Evolutionary conservation across 2,329 filamentous ascomycete genomes (phyloP).

Genomic region (Beauveria varroae): DNA sequence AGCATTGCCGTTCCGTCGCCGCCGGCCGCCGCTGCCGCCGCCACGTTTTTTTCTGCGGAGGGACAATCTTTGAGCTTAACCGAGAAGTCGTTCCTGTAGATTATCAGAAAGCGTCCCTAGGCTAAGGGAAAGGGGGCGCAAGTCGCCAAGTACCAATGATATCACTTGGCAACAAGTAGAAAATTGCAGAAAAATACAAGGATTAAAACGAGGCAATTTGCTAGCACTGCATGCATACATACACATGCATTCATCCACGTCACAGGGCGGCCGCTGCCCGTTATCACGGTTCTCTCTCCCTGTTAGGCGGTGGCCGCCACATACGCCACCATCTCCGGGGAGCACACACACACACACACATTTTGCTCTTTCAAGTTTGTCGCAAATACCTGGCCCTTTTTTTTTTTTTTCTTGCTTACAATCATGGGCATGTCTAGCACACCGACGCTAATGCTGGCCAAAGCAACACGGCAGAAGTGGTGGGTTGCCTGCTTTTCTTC

Average conservation of each 20-base stretch:
- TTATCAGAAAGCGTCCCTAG: background rate
- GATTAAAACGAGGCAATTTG: background rate
- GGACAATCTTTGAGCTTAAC: slow-evolving; percentile 5
- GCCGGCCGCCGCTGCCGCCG: too few relatives aligned
- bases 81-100: slow-evolving; percentile 9
- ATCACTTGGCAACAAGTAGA: background rate
- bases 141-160: background rate
- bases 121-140: background rate
- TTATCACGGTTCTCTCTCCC: background rate
- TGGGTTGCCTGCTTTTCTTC: too few relatives aligned
- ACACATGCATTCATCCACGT: background rate
- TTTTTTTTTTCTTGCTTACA: background rate
- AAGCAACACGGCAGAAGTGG: background rate
- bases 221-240: background rate
- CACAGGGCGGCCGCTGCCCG: background rate
- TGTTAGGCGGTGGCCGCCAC: background rate
- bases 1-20: too few relatives aligned
- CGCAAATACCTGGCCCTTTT: background rate
- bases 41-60: background rate
- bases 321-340: background rate
- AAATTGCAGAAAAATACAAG: background rate
- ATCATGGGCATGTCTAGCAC: background rate
- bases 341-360: background rate
- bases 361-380: background rate
- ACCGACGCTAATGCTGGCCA: background rate